Evolutionary conservation across 192 early-diverging fungal genomes (phyloP).

Genomic region (Linnemannia exigua): DNA sequence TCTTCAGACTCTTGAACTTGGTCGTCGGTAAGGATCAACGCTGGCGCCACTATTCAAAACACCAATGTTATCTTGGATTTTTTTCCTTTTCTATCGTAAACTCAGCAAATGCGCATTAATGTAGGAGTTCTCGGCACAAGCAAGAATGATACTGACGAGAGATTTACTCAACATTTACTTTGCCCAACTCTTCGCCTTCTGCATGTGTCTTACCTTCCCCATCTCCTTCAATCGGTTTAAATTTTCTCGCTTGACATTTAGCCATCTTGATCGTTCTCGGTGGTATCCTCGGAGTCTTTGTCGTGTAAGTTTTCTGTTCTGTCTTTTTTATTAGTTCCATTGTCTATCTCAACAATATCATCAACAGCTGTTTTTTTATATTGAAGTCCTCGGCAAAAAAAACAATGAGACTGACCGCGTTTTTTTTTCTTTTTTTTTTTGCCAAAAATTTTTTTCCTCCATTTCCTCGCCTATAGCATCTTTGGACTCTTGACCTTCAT

Average conservation of each 20-base stretch:
- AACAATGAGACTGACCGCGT: no score
- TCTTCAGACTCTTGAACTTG: slow-evolving; percentile 49
- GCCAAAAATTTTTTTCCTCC: neutral
- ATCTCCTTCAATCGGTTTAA: no score
- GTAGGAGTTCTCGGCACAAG: no score
- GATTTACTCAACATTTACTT: no score
- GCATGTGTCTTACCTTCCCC: no score
- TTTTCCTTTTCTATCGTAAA: neutral
- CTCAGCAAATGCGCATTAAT: neutral
- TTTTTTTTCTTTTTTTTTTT: neutral
- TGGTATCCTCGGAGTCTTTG: slow-evolving; percentile 38
- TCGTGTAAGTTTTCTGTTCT: slow-evolving; percentile 9
- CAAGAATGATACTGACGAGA: no score
- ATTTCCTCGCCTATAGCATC: neutral
- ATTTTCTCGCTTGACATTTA: neutral
- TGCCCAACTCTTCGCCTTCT: no score
- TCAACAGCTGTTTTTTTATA: no score
- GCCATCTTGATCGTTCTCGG: slow-evolving; percentile 44
- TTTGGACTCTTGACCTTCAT: slow-evolving; percentile 42
- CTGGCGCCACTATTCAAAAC: no score
- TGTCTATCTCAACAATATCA: no score
- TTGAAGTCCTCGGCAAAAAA: no score
- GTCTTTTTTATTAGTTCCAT: no score
- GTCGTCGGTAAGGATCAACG: slow-evolving; percentile 39
- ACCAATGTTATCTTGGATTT: neutral